phyloP scores from a whole-genome alignment of 208 protist genomes.

The Trypanosomatidae sp. region DNA sequence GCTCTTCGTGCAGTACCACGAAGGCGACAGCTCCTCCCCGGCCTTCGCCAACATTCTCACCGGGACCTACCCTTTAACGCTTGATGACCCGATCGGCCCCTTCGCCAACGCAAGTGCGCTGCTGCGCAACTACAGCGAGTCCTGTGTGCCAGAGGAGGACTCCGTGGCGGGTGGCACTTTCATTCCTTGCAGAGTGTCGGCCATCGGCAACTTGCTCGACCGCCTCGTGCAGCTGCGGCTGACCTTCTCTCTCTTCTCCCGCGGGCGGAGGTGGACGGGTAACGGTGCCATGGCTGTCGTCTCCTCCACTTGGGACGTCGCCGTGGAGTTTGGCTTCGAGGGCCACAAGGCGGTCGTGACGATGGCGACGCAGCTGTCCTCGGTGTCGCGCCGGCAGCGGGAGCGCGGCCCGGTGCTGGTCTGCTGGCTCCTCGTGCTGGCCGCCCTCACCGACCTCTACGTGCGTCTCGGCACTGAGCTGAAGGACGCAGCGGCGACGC shows the following conservation, averaged over 20 bases:
- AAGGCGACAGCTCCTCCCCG: constrained; percentile 27
- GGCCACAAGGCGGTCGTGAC: constrained; percentile 50
- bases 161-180: constrained; percentile 26
- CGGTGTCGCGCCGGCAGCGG: constrained; percentile 8
- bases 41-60: constrained; percentile 20
- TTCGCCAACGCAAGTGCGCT: constrained; percentile 27
- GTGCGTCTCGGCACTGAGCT: constrained; percentile 9
- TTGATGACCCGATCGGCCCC: constrained; percentile 30
- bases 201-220: constrained; percentile 41
- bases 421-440: constrained; percentile 11
- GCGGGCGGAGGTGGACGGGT: constrained; percentile 16
- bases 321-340: constrained; percentile 37
- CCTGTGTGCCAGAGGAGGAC: constrained; percentile 34
- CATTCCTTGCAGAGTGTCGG: constrained; percentile 38
- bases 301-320: constrained; percentile 39
- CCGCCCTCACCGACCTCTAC: constrained; percentile 16
- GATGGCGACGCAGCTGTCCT: constrained; percentile 24
- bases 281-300: constrained; percentile 15
- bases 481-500: not conserved
- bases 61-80: constrained; percentile 22
- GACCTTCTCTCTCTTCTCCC: constrained; percentile 38
- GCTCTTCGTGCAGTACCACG: constrained; percentile 37
- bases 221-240: constrained; percentile 33
- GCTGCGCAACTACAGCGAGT: constrained; percentile 17
- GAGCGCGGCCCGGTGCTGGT: constrained; percentile 19